Percentiles rank a stretch among this genome's conserved stretches.
Conservation (phyloP, 2,329 filamentous ascomycete genomes). For the Ascosphaera aggregata region DNA sequence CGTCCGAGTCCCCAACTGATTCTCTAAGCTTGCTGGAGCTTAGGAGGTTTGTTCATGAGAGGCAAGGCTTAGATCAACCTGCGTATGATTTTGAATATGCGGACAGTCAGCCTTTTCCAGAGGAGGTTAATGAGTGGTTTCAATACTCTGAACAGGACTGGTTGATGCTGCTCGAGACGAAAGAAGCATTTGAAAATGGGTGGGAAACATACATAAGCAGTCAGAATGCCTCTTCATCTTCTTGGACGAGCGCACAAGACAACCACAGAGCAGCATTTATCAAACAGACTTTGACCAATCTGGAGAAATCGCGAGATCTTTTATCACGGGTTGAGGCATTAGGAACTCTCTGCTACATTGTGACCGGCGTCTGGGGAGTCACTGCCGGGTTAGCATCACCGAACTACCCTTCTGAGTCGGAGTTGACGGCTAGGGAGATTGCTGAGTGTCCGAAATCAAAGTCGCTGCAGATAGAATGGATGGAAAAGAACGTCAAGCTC, state of each 20-base stretch:
- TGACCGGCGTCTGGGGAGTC: slow-evolving; percentile 46
- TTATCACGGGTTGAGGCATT: slow-evolving; percentile 21
- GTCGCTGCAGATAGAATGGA: slow-evolving; percentile 24
- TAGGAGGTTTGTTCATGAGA: slow-evolving; percentile 47
- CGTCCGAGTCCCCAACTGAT: slow-evolving; percentile 26
- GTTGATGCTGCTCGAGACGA: slow-evolving; percentile 50
- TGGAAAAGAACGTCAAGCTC: slow-evolving; percentile 16
- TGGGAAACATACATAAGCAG: slow-evolving; percentile 36
- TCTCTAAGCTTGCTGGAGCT: slow-evolving; percentile 56
- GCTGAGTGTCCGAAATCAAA: slow-evolving; percentile 23
- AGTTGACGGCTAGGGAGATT: slow-evolving; percentile 15
- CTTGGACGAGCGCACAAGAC: slow-evolving; percentile 44
- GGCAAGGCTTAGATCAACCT: slow-evolving; percentile 38
- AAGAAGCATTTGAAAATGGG: slow-evolving; percentile 51
- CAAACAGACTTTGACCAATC: slow-evolving; percentile 13
- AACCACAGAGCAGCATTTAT: slow-evolving; percentile 24
- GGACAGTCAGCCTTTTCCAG: slow-evolving; percentile 49
- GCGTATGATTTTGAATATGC: slow-evolving; percentile 72
- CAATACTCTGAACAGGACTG: slow-evolving; percentile 74
- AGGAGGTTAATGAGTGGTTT: slow-evolving; percentile 97
- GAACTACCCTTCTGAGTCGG: slow-evolving; percentile 9
- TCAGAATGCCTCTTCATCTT: slow-evolving; percentile 14
- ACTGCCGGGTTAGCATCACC: slow-evolving; percentile 29
- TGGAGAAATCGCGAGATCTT: slow-evolving; percentile 17
- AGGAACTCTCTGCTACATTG: slow-evolving; percentile 26